Conservation (phyloP, 768 basidiomycete genomes). For the Lanmaoa rubissima region DNA sequence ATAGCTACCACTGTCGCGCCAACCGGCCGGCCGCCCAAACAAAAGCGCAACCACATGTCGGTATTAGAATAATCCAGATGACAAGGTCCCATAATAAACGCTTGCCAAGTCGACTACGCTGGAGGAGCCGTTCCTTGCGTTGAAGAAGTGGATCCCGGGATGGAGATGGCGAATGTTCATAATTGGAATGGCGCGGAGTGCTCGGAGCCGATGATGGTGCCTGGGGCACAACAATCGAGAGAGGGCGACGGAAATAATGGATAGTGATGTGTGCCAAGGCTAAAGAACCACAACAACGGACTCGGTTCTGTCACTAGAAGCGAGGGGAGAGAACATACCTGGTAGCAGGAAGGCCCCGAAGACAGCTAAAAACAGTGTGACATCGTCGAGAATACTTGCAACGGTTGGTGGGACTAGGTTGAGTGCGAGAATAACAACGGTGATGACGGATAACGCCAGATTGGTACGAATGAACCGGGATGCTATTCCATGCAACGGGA, state of each 20-base stretch:
- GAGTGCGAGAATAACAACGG: conserved; percentile 41
- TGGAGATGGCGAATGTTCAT: conserved; percentile 25
- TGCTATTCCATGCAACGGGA: conserved; percentile 45
- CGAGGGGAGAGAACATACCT: conserved; percentile 35
- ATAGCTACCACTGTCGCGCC: conserved; percentile 49
- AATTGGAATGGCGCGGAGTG: conserved; percentile 20
- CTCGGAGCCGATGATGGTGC: conserved; percentile 28
- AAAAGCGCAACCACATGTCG: conserved; percentile 53
- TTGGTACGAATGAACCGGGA: conserved; percentile 42
- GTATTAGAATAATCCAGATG: conserved; percentile 70
- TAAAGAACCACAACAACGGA: conserved; percentile 16
- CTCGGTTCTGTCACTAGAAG: not conserved
- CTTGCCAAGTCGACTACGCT: conserved; percentile 66
- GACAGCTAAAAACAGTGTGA: conserved; percentile 50
- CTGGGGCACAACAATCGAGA: conserved; percentile 77
- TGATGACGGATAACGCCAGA: conserved; percentile 44
- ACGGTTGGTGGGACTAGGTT: conserved; percentile 43
- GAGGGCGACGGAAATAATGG: conserved; percentile 82
- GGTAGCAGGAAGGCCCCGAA: conserved; percentile 62
- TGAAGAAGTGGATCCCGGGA: conserved; percentile 71
- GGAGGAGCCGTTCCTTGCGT: conserved; percentile 82
- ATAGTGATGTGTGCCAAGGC: conserved; percentile 77
- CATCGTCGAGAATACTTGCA: conserved; percentile 44
- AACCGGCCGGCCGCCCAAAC: conserved; percentile 58
- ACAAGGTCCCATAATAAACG: conserved; percentile 83